These are phyloP conservation scores for Kodamaea nitidulidarum DNA, from an alignment of 805 yeast genomes.

Conservation along the genomic window DNA sequence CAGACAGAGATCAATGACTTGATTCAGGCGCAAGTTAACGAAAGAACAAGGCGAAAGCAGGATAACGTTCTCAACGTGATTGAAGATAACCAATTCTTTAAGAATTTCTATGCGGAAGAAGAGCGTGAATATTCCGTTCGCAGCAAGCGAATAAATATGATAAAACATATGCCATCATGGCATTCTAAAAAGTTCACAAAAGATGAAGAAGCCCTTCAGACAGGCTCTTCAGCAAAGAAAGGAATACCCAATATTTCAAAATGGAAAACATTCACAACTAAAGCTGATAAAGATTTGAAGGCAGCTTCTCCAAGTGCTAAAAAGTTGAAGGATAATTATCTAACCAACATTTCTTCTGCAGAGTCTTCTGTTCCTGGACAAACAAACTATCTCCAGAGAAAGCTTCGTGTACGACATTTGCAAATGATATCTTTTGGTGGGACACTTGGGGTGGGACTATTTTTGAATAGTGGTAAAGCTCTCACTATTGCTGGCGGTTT, in stretches of 20 bases:
- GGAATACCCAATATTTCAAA: not conserved
- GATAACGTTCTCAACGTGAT: slow-evolving; percentile 26
- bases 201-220: slow-evolving; percentile 1
- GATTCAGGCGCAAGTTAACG: slow-evolving; percentile 20
- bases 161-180: slow-evolving; percentile 13
- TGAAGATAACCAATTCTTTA: slow-evolving; percentile 21
- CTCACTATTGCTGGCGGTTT: slow-evolving; percentile 72
- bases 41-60: slow-evolving; percentile 10
- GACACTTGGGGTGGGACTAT: slow-evolving; percentile 72
- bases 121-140: slow-evolving; percentile 3
- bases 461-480: slow-evolving; percentile 68
- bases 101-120: slow-evolving; percentile 21
- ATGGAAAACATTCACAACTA: slow-evolving; percentile 1
- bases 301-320: not conserved
- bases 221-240: not conserved
- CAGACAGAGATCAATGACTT: slow-evolving; percentile 33
- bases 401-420: slow-evolving; percentile 59
- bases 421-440: slow-evolving; percentile 81
- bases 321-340: slow-evolving; percentile 3
- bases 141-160: slow-evolving; percentile 3
- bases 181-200: slow-evolving; percentile 7
- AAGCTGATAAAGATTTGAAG: not conserved
- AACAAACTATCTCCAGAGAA: slow-evolving; percentile 44
- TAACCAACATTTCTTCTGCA: slow-evolving; percentile 5
- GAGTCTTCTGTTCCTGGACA: slow-evolving; percentile 11